A percentile compares a stretch with the other conserved stretches of the same genome.
phyloP scores from a whole-genome alignment of 345 rosid species.

The Clarkia xantiana region DNA sequence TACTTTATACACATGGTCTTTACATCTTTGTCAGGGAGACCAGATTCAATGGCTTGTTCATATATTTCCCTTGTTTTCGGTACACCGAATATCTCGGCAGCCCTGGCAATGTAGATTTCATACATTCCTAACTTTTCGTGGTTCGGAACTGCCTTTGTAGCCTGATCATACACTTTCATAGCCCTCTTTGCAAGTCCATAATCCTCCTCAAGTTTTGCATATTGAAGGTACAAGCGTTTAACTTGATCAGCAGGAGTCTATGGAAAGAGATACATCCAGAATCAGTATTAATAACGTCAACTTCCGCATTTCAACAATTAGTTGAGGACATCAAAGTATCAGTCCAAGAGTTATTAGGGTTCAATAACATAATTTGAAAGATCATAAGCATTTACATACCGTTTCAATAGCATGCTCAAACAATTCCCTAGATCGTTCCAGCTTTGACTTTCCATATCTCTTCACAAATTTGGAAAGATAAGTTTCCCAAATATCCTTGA shows the following conservation, averaged over 20 bases:
- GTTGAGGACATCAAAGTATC: too few species aligned
- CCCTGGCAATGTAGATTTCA: conserved; percentile 81
- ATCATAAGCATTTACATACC: conserved; percentile 25
- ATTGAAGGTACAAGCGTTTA: conserved; percentile 81
- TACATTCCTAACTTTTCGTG: conserved; percentile 79
- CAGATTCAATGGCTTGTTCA: conserved; percentile 90
- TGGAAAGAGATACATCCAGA: conserved; percentile 5
- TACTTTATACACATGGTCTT: conserved; percentile 83
- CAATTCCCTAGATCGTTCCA: conserved; percentile 89
- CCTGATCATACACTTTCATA: conserved; percentile 90
- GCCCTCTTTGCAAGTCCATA: conserved; percentile 93
- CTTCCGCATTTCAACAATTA: too few species aligned
- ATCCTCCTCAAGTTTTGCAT: conserved; percentile 94
- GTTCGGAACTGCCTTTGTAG: conserved; percentile 82
- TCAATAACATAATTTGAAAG: background rate
- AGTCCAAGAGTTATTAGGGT: background rate
- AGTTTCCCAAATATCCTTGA: conserved; percentile 88
- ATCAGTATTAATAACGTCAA: conserved; percentile 1
- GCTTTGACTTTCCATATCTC: conserved; percentile 77
- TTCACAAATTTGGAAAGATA: conserved; percentile 82
- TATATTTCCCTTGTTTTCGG: conserved; percentile 91
- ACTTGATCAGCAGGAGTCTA: conserved; percentile 91
- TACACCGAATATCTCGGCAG: conserved; percentile 90
- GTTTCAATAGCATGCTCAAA: conserved; percentile 85
- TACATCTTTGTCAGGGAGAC: conserved; percentile 90